These are phyloP conservation scores for Hemileia vastatrix DNA, from an alignment of 1,284 basidiomycete genomes.

Conservation along the genomic window DNA sequence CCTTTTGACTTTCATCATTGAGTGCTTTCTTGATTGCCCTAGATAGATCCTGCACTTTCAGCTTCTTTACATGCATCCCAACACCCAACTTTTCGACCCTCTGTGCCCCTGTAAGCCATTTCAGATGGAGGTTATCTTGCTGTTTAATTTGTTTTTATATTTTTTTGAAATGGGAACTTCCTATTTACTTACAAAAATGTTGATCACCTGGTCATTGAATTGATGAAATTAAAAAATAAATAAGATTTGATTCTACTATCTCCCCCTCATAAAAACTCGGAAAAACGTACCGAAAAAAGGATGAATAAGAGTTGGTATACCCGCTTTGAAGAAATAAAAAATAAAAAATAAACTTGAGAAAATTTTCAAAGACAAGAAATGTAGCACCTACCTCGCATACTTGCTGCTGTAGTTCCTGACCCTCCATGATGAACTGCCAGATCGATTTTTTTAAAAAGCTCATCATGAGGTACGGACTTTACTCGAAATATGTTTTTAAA, in stretches of 20 bases:
- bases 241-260: not conserved
- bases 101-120: conserved; percentile 36
- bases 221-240: not conserved
- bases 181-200: conserved; percentile 15
- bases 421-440: conserved; percentile 39
- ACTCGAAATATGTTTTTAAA: conserved; percentile 32
- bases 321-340: conserved; percentile 19
- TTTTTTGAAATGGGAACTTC: not conserved
- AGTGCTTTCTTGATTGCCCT: conserved; percentile 30
- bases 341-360: not conserved
- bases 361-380: not conserved
- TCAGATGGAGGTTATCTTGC: not conserved
- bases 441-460: conserved; percentile 37
- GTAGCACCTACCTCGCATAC: conserved; percentile 24
- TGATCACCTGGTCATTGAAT: conserved; percentile 6
- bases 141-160: not conserved
- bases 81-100: conserved; percentile 35
- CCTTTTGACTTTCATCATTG: conserved; percentile 30
- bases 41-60: conserved; percentile 23
- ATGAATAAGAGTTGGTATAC: conserved; percentile 35
- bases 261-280: not conserved
- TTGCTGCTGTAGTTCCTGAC: conserved; percentile 38
- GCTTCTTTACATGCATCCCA: conserved; percentile 28
- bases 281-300: conserved; percentile 34
- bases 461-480: conserved; percentile 37